phyloP scores from a whole-genome alignment of 495 filamentous ascomycete species.

The Cetradonia linearis region DNA sequence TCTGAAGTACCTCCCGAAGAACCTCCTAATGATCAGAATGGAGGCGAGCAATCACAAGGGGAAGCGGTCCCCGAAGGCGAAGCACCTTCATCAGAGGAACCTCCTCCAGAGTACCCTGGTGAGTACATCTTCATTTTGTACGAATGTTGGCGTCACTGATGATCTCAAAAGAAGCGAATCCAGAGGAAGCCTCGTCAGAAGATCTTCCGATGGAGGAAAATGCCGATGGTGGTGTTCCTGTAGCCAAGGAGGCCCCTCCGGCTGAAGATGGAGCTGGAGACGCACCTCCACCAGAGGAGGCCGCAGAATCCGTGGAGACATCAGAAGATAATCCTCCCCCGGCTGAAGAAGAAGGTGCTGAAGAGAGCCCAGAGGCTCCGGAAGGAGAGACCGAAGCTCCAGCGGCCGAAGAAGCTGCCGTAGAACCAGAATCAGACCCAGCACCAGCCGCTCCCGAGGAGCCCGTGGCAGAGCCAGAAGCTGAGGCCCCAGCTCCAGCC shows the following conservation, averaged over 20 bases:
- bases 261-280: slow-evolving; percentile 31
- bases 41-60: neutral
- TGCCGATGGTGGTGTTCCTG: slow-evolving; percentile 24
- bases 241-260: neutral
- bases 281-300: slow-evolving; percentile 38
- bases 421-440: slow-evolving; percentile 4
- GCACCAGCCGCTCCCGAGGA: slow-evolving; percentile 18
- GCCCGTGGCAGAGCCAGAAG: slow-evolving; percentile 17
- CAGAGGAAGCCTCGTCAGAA: neutral
- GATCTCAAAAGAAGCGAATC: neutral
- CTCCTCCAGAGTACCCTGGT: slow-evolving; percentile 6
- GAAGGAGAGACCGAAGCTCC: slow-evolving; percentile 10
- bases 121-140: neutral
- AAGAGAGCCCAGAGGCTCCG: slow-evolving; percentile 6
- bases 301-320: slow-evolving; percentile 44
- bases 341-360: slow-evolving; percentile 7
- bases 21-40: neutral
- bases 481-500: slow-evolving; percentile 15
- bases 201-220: slow-evolving; percentile 3
- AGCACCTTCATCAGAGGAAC: neutral
- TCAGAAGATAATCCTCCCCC: slow-evolving; percentile 21
- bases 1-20: slow-evolving; percentile 3
- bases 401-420: neutral
- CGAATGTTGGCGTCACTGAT: neutral
- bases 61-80: slow-evolving; percentile 6